These are phyloP conservation scores for Cutaneotrichosporon cutaneum DNA, from an alignment of 1,284 basidiomycete genomes.

Conservation along the genomic window DNA sequence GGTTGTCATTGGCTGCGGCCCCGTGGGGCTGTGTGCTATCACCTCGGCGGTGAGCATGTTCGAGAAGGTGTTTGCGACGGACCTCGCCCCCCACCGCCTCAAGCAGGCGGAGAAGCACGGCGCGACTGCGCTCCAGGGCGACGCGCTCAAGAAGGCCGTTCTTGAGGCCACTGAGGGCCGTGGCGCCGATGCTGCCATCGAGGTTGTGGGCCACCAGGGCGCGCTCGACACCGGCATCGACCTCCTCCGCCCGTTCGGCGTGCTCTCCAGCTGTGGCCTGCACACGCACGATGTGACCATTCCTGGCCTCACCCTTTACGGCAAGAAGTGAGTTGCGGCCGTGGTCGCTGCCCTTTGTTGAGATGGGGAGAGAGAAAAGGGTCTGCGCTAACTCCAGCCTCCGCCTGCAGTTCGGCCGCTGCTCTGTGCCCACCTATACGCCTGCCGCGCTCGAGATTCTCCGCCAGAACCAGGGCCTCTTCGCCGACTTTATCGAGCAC, in stretches of 20 bases:
- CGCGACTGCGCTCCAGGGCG: conserved; percentile 44
- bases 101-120: conserved; percentile 46
- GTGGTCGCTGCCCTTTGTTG: no score
- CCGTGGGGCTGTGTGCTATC: conserved; percentile 54
- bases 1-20: conserved; percentile 55
- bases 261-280: conserved; percentile 75
- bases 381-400: conserved; percentile 17
- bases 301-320: conserved; percentile 63
- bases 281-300: conserved; percentile 44
- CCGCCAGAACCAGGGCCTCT: conserved; percentile 44
- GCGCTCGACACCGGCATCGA: conserved; percentile 72
- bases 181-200: conserved; percentile 54
- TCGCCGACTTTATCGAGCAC: conserved; percentile 48
- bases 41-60: conserved; percentile 51
- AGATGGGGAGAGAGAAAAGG: not conserved
- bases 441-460: conserved; percentile 69
- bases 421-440: conserved; percentile 77
- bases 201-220: conserved; percentile 75
- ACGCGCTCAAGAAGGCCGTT: conserved; percentile 35
- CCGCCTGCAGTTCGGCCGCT: conserved; percentile 63
- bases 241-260: conserved; percentile 75
- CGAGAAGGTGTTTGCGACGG: conserved; percentile 44
- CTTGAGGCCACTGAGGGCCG: conserved; percentile 45
- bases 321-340: conserved; percentile 62
- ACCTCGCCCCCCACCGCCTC: conserved; percentile 34